These are phyloP conservation scores for Tympanopsis confertula DNA, from an alignment of 2,329 filamentous ascomycete species.

Conservation along the genomic window DNA sequence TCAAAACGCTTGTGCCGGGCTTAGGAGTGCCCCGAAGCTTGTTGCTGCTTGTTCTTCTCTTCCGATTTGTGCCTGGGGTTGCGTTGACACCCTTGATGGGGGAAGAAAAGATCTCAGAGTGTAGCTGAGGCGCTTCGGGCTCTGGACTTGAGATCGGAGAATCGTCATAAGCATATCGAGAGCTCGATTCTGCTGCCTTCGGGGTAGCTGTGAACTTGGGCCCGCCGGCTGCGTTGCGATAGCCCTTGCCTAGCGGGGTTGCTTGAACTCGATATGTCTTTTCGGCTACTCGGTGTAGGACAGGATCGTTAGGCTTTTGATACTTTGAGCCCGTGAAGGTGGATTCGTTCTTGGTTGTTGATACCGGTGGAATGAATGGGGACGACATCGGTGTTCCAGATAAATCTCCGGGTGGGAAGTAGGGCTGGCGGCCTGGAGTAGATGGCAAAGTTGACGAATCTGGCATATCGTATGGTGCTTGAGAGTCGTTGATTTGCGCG, in stretches of 20 bases:
- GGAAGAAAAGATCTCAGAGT: not conserved
- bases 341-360: not conserved
- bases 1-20: not conserved
- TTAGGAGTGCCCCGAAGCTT: not conserved
- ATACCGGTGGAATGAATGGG: not conserved
- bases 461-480: slow-evolving; percentile 19
- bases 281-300: slow-evolving; percentile 85
- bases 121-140: not conserved
- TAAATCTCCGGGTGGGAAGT: not conserved
- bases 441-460: slow-evolving; percentile 13
- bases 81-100: not conserved
- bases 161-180: not conserved
- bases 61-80: not conserved
- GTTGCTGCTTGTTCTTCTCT: not conserved
- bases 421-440: not conserved
- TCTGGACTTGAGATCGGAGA: not conserved
- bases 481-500: slow-evolving; percentile 44
- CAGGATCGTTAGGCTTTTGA: slow-evolving; percentile 35
- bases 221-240: not conserved
- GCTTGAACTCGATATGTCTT: slow-evolving; percentile 91
- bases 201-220: not conserved
- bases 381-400: not conserved
- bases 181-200: not conserved
- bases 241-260: slow-evolving; percentile 45
- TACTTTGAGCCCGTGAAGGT: not conserved